A percentile compares a stretch with the other conserved stretches of the same genome.
phyloP scores from a whole-genome alignment of 2,329 filamentous ascomycete species.

The Aureobasidium leucospermi region DNA sequence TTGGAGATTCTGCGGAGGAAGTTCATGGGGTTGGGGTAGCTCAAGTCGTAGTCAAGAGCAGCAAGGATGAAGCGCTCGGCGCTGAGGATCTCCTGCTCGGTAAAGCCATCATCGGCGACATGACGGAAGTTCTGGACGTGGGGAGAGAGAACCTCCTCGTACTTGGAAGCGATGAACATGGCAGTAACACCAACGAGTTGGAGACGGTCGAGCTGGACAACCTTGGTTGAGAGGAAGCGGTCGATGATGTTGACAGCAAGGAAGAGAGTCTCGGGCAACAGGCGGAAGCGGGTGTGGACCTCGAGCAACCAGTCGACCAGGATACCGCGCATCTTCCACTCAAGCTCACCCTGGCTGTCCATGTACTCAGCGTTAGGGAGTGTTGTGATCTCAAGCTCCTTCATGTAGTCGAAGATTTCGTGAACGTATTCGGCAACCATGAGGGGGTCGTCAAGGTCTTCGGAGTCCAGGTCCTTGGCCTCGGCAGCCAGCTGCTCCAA shows the following conservation, averaged over 20 bases:
- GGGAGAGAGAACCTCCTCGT: conserved; percentile 94
- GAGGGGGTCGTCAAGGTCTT: conserved; percentile 86
- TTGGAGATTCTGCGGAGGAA: conserved; percentile 98
- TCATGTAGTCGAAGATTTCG: conserved; percentile 95
- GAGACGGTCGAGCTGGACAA: conserved; percentile 90
- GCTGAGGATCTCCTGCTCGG: conserved; percentile 87
- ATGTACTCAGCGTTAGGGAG: conserved; percentile 93
- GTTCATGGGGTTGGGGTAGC: conserved; percentile 99
- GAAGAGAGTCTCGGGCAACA: conserved; percentile 93
- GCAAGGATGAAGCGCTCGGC: conserved; percentile 93
- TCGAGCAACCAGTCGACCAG: conserved; percentile 97
- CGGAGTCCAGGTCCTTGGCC: conserved; percentile 65
- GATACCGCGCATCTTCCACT: conserved; percentile 98
- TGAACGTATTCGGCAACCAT: conserved; percentile 98
- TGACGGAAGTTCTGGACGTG: conserved; percentile 96
- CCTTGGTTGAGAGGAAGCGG: conserved; percentile 90
- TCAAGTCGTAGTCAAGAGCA: conserved; percentile 91
- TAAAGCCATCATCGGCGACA: conserved; percentile 94
- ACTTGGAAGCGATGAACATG: conserved; percentile 99
- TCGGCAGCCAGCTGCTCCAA: conserved; percentile 31
- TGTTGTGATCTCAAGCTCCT: conserved; percentile 70
- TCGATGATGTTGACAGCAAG: conserved; percentile 97
- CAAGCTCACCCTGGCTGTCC: conserved; percentile 84
- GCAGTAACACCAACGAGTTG: conserved; percentile 96
- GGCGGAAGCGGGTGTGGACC: conserved; percentile 92